Base-by-base conservation (phyloP, 495 filamentous ascomycete species). In the Aspergillus nidulans region DNA sequence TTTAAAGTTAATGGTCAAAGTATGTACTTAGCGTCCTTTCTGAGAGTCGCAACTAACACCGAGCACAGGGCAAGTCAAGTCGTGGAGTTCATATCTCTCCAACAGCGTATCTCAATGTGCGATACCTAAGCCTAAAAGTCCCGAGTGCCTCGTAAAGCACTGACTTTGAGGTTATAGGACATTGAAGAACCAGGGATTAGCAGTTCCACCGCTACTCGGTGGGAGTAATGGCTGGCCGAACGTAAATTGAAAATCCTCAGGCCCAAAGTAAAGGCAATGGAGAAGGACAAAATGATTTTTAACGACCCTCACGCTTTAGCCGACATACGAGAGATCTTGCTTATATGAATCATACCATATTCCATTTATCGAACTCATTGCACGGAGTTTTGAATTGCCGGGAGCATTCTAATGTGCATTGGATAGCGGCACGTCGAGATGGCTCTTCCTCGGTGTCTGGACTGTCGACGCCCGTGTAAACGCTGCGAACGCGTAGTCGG, bases 11-110 rank as follows among this genome's bases (percentile, higher is more conserved):
- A 74, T 92, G 66, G 81, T 95, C 44, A 95, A 92, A 75, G 86
- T 85, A 65, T 53, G 66, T 50, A 49, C 10, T 56, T 40, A 49
- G 6, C 20, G 15, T 32, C 15, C 16, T 53, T 36, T 45, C 47
- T 19, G 46, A n/a, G 30, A 34, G 30, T 12, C 2, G 30, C 30
- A 34, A 34, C 56, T 70, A 59, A 62, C 39, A 64, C 30, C 28
- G 40, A 26, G 49, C 51, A 47, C 53, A 83, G 30, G 81, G 72
- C 74, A 50, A 86, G 86, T 57, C 75, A 91, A 53, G 68, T 90
- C 59, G 72, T 6, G 89, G 91, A 5, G 84, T 95, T 28, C 92
- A 97, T 76, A 90, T 96, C 24, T 90, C 87, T 24, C 91, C 91
- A 19, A 96, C 91, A 1, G 89, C 95, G 16, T 70, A 95, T 39